These are phyloP conservation scores for Aspergillus coremiiformis DNA, from an alignment of 495 filamentous ascomycete genomes.

Conservation along the genomic window DNA sequence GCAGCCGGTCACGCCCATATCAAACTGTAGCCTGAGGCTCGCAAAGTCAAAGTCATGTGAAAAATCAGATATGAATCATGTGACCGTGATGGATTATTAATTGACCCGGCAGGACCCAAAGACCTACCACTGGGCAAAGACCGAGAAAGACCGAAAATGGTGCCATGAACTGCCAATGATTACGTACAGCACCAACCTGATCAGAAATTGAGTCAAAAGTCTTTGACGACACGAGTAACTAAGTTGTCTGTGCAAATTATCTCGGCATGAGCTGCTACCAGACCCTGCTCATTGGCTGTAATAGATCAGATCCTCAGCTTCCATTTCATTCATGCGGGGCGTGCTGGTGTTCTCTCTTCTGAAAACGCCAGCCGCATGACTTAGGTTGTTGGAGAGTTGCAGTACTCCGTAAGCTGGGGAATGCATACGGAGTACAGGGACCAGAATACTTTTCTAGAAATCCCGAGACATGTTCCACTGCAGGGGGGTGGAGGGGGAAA, in stretches of 20 bases:
- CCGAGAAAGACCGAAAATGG: too few relatives aligned
- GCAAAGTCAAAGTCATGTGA: slow-evolving; percentile 1
- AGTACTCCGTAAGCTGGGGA: background rate
- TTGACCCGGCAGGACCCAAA: background rate
- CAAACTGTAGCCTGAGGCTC: slow-evolving; percentile 2
- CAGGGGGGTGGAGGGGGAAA: too few relatives aligned
- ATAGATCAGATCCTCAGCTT: background rate
- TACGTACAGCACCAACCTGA: background rate
- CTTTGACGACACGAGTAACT: slow-evolving; percentile 22
- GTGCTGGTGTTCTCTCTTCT: background rate
- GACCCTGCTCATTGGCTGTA: slow-evolving; percentile 5
- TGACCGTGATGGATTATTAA: background rate
- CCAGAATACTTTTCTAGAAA: background rate
- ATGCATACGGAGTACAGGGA: background rate
- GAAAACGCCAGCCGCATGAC: background rate
- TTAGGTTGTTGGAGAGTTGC: background rate
- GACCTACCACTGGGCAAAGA: too few relatives aligned
- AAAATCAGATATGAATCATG: too few relatives aligned
- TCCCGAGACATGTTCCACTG: background rate
- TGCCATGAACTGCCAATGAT: background rate
- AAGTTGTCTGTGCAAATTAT: slow-evolving; percentile 2
- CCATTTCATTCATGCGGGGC: slow-evolving; percentile 12
- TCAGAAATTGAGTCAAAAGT: slow-evolving; percentile 4
- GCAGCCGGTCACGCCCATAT: slow-evolving; percentile 14
- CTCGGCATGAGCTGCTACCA: slow-evolving; percentile 9